Percentiles rank a stretch among this genome's conserved stretches.
Conservation (phyloP, 1,284 basidiomycete genomes). For the Cryptococcus maquisensis region DNA sequence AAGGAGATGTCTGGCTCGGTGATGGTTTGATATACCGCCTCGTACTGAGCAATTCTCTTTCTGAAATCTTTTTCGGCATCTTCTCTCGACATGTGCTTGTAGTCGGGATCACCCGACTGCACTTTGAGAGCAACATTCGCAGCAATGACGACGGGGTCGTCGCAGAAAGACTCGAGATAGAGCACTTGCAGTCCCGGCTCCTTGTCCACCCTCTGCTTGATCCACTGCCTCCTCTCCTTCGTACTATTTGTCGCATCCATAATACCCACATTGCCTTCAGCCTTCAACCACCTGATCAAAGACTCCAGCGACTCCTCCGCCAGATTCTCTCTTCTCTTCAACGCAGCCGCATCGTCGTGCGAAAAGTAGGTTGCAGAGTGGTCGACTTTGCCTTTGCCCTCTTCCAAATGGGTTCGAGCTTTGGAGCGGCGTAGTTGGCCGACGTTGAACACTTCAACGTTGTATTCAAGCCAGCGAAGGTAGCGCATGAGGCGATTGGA, state of each 20-base stretch:
- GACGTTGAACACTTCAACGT: constrained; percentile 98
- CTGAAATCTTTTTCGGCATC: constrained; percentile 86
- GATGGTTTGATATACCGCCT: constrained; percentile 93
- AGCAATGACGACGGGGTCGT: constrained; percentile 89
- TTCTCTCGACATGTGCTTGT: constrained; percentile 80
- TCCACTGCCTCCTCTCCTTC: constrained; percentile 68
- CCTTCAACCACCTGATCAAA: constrained; percentile 91
- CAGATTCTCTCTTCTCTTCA: constrained; percentile 71
- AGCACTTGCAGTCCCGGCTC: constrained; percentile 88
- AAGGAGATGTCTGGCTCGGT: constrained; percentile 81
- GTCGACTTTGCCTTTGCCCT: constrained; percentile 59
- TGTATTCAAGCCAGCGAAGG: constrained; percentile 92
- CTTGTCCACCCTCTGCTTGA: constrained; percentile 72
- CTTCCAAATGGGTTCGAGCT: constrained; percentile 69
- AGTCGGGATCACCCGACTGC: constrained; percentile 93
- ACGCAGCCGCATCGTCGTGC: constrained; percentile 76
- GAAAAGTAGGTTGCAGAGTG: constrained; percentile 92
- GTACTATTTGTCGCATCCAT: constrained; percentile 98
- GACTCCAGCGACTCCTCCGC: constrained; percentile 91
- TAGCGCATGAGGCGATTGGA: constrained; percentile 80
- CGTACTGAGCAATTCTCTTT: constrained; percentile 86
- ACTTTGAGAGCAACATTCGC: constrained; percentile 96
- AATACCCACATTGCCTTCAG: constrained; percentile 92
- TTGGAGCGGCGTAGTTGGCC: constrained; percentile 88
- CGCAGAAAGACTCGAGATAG: constrained; percentile 92